Conservation (phyloP, 257 asterid species). For the Penstemon barbatus region DNA sequence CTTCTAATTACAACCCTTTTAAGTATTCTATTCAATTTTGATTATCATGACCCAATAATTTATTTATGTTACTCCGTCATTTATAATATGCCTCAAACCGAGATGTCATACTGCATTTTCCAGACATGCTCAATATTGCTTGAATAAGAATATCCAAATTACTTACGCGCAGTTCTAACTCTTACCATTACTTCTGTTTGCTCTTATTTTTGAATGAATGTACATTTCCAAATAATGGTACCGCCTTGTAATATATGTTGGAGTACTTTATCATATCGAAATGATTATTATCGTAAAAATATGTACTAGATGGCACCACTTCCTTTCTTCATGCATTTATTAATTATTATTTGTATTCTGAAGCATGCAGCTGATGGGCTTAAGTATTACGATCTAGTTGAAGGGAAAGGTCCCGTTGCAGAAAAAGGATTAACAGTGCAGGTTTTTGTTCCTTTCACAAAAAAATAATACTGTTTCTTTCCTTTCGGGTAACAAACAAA, state of each 20-base stretch:
- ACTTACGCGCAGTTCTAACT: too few species aligned
- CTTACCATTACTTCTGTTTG: too few species aligned
- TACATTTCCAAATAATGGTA: background rate
- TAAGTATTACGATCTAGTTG: constrained; percentile 73
- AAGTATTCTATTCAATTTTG: too few species aligned
- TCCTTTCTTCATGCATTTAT: constrained; percentile 10
- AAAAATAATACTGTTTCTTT: background rate
- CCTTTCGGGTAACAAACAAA: background rate
- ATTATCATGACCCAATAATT: too few species aligned
- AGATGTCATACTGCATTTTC: too few species aligned
- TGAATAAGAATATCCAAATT: too few species aligned
- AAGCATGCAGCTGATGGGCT: constrained; percentile 74
- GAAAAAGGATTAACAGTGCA: constrained; percentile 77
- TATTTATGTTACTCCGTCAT: too few species aligned
- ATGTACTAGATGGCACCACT: background rate
- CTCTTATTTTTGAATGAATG: background rate
- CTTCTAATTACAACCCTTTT: too few species aligned
- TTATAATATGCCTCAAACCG: too few species aligned
- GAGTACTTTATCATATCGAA: background rate
- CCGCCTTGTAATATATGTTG: background rate
- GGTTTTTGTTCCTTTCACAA: constrained; percentile 37
- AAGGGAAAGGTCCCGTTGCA: constrained; percentile 86
- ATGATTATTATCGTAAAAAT: background rate
- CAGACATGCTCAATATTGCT: too few species aligned
- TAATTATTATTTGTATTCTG: constrained; percentile 27